Percentiles rank a stretch among this genome's conserved stretches.
Conservation (phyloP, 169 alveolate species). For the Plasmodium fragile region DNA sequence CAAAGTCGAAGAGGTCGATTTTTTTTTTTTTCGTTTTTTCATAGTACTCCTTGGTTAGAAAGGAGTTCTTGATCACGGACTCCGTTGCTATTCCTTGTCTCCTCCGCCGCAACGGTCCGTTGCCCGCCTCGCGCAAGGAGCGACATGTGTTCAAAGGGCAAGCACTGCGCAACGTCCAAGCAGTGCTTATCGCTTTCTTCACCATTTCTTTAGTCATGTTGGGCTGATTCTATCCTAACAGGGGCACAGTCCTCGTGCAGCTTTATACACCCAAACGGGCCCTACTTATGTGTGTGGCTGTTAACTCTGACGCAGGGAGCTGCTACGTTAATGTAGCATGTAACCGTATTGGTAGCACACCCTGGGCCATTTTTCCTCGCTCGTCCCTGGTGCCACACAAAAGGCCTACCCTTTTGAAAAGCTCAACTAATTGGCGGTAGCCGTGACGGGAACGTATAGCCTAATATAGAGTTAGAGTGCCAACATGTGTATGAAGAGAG, state of each 20-base stretch:
- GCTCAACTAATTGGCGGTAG: not conserved
- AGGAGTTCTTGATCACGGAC: constrained; percentile 48
- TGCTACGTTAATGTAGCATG: not conserved
- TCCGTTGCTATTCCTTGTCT: constrained; percentile 47
- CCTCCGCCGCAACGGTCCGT: not conserved
- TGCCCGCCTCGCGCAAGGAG: not conserved
- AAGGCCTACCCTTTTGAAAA: not conserved
- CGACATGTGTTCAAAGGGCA: not conserved
- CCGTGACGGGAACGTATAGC: not conserved
- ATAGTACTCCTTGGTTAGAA: constrained; percentile 64
- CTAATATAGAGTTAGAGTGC: not conserved
- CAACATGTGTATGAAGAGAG: not conserved
- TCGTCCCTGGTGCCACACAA: not conserved
- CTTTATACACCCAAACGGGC: not conserved
- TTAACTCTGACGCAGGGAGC: not conserved
- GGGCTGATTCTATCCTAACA: not conserved
- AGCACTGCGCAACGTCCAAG: not conserved
- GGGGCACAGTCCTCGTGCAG: not conserved
- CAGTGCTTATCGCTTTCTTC: constrained; percentile 1
- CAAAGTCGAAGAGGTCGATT: constrained; percentile 80
- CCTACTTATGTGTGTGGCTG: not conserved
- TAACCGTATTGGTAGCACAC: not conserved
- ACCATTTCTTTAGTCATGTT: not conserved
- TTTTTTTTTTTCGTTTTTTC: constrained; percentile 43
- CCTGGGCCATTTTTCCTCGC: not conserved